A percentile compares a stretch with the other conserved stretches of the same genome.
These are phyloP conservation scores for Arabidopsis thaliana DNA, from an alignment of 345 rosid genomes.

Conservation along the genomic window TAIR10.1 NC_003071.7:19019501-19020000, in stretches of 20 bases:
- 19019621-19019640: neutral
- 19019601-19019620: neutral
- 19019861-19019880: neutral
- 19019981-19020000: neutral
- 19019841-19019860: too few species aligned
- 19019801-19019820: too few species aligned
- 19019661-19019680: neutral
- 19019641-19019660: neutral
- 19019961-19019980: neutral
- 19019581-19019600: neutral
- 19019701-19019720: too few species aligned
- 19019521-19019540: neutral
- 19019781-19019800: too few species aligned
- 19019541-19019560: neutral
- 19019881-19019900: neutral
- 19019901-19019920: slow-evolving; percentile 40
- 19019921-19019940: slow-evolving; percentile 35
- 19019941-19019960: slow-evolving; percentile 44
- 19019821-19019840: too few species aligned
- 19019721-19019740: too few species aligned
- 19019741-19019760: too few species aligned
- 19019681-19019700: too few species aligned
- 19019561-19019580: neutral
- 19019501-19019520: slow-evolving; percentile 41
- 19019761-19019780: too few species aligned